Conservation (phyloP, 2,329 filamentous ascomycete species). For the Coccinonectria pachysandricola region DNA sequence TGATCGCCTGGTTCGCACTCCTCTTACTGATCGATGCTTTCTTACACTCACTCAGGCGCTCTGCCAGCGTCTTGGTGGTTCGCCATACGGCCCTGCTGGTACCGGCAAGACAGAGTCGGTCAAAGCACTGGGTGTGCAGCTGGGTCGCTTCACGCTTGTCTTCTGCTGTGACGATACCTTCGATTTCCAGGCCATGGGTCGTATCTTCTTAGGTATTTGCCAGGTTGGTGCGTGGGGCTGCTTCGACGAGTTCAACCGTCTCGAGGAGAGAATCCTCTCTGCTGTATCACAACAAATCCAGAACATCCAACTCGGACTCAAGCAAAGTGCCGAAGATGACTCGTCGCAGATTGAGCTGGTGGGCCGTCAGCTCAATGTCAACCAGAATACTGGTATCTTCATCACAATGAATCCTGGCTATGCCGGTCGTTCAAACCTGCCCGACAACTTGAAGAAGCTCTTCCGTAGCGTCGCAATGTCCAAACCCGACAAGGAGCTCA, state of each 20-base stretch:
- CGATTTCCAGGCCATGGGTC: conserved; percentile 98
- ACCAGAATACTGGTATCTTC: conserved; percentile 93
- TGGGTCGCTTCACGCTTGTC: conserved; percentile 94
- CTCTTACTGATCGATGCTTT: conserved; percentile 96
- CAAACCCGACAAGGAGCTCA: conserved; percentile 98
- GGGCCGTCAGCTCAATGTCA: conserved; percentile 80
- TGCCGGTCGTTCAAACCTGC: conserved; percentile 92
- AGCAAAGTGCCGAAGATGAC: conserved; percentile 70
- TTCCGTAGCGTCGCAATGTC: conserved; percentile 99
- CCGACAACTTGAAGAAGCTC: conserved; percentile 98
- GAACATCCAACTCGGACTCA: conserved; percentile 94
- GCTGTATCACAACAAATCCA: conserved; percentile 98
- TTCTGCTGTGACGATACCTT: conserved; percentile 99
- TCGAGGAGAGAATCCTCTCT: conserved; percentile 94
- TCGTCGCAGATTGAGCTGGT: conserved; percentile 90
- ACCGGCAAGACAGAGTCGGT: conserved; percentile 99
- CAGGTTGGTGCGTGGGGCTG: conserved; percentile 99
- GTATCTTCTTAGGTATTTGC: conserved; percentile 98
- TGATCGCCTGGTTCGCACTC: conserved; percentile 90
- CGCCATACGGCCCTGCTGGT: conserved; percentile 92
- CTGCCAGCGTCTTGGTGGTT: conserved; percentile 89
- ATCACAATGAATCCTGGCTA: conserved; percentile 99
- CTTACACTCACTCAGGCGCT: conserved; percentile 92
- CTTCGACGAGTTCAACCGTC: conserved; percentile 99
- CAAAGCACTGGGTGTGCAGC: conserved; percentile 90